Evolutionary conservation across 345 rosid genomes (phyloP).

Genomic region (Citrus australasica): DNA sequence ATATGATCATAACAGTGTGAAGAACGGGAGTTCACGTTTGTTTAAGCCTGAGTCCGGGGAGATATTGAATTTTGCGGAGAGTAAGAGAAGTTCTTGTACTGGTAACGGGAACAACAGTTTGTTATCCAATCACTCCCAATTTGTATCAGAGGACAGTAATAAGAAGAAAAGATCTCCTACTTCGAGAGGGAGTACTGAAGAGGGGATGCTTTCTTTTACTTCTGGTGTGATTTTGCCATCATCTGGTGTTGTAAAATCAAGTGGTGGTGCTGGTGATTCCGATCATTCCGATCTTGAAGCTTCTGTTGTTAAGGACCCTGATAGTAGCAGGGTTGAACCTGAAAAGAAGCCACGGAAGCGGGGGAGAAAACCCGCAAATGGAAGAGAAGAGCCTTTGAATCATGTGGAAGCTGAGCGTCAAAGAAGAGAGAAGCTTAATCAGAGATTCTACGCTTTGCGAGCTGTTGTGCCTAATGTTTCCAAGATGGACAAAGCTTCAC

Average conservation of each 20-base stretch:
- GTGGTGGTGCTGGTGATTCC: conserved; percentile 63
- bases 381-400: conserved; percentile 93
- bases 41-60: conserved; percentile 79
- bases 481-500: conserved; percentile 98
- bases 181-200: conserved; percentile 68
- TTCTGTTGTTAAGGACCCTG: conserved; percentile 70
- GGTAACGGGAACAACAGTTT: conserved; percentile 38
- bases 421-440: conserved; percentile 95
- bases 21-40: conserved; percentile 44
- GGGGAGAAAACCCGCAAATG: conserved; percentile 95
- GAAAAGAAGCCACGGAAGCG: conserved; percentile 87
- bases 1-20: conserved; percentile 35
- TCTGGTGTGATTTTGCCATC: conserved; percentile 62
- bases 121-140: conserved; percentile 45
- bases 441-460: conserved; percentile 75
- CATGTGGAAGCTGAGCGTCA: conserved; percentile 99
- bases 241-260: conserved; percentile 49
- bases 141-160: conserved; percentile 49
- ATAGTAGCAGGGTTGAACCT: conserved; percentile 58
- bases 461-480: conserved; percentile 95
- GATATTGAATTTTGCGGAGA: conserved; percentile 72
- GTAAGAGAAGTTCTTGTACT: conserved; percentile 45
- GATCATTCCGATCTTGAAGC: conserved; percentile 96
- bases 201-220: conserved; percentile 80
- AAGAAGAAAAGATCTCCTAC: conserved; percentile 65